Evolutionary conservation across 148 eudicot genomes (phyloP).

Genomic region (Arctostaphylos glauca): DNA sequence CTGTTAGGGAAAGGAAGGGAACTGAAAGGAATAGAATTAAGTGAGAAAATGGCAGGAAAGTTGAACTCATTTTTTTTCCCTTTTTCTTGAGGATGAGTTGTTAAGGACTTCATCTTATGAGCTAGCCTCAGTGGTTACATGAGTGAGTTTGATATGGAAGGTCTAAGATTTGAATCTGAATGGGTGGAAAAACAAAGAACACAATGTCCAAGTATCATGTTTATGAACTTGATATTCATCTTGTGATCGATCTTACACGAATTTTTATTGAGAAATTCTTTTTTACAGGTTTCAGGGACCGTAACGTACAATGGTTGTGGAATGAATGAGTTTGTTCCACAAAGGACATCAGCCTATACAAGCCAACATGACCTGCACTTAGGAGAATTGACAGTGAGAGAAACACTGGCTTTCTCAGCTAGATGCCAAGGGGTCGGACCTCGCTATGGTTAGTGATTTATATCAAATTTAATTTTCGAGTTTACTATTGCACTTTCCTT

Average conservation of each 20-base stretch:
- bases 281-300: constrained; percentile 43
- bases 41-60: too few relatives aligned
- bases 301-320: constrained; percentile 59
- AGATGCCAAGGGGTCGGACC: constrained; percentile 71
- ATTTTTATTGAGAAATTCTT: not conserved
- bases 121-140: too few relatives aligned
- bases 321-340: constrained; percentile 60
- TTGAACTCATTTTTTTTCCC: too few relatives aligned
- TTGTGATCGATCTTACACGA: not conserved
- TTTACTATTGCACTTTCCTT: not conserved
- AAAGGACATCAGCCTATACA: constrained; percentile 57
- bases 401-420: constrained; percentile 58
- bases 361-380: constrained; percentile 62
- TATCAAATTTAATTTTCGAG: not conserved
- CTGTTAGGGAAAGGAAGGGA: too few relatives aligned
- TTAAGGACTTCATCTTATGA: too few relatives aligned
- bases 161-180: too few relatives aligned
- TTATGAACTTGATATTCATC: not conserved
- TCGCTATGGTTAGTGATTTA: constrained; percentile 45
- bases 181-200: too few relatives aligned
- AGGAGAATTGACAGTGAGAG: constrained; percentile 65
- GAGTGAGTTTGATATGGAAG: too few relatives aligned
- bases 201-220: too few relatives aligned
- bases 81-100: too few relatives aligned
- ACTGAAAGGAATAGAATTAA: too few relatives aligned